Percentiles rank a stretch among this genome's conserved stretches.
Conservation (phyloP, 2,329 filamentous ascomycete species). For the Claviceps fusiformis region DNA sequence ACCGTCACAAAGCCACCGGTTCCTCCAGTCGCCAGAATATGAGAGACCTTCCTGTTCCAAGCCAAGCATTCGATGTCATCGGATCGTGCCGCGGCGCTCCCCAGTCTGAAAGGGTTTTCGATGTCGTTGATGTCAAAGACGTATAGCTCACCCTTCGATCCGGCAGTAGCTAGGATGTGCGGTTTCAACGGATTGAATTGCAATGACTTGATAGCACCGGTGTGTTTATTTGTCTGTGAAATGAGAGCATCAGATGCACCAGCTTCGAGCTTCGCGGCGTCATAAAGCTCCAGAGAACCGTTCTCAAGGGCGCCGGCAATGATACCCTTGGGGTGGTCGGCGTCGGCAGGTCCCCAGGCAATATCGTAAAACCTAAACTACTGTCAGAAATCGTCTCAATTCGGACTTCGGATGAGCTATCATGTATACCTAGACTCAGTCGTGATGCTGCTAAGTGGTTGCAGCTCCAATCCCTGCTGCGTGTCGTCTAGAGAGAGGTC, state of each 20-base stretch:
- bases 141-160: slow-evolving; percentile 89
- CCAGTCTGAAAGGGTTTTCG: slow-evolving; percentile 74
- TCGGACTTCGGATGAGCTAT: background rate
- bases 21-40: slow-evolving; percentile 90
- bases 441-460: slow-evolving; percentile 69
- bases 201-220: slow-evolving; percentile 79
- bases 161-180: slow-evolving; percentile 83
- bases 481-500: slow-evolving; percentile 72
- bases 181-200: slow-evolving; percentile 93
- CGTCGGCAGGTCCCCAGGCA: slow-evolving; percentile 76
- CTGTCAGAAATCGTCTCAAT: slow-evolving; percentile 7
- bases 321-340: slow-evolving; percentile 68
- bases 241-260: slow-evolving; percentile 61
- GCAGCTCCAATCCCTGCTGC: slow-evolving; percentile 66
- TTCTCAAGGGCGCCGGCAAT: slow-evolving; percentile 94
- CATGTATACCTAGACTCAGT: slow-evolving; percentile 70
- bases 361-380: slow-evolving; percentile 79
- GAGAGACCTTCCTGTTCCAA: slow-evolving; percentile 96
- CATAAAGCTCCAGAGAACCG: slow-evolving; percentile 86
- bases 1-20: slow-evolving; percentile 92
- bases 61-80: slow-evolving; percentile 94
- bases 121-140: slow-evolving; percentile 91
- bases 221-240: slow-evolving; percentile 79
- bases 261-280: slow-evolving; percentile 55
- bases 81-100: slow-evolving; percentile 73